A percentile compares a stretch with the other conserved stretches of the same genome.
These are phyloP conservation scores for Graphilbum ipis-grandicollis DNA, from an alignment of 2,329 filamentous ascomycete genomes.

Conservation along the genomic window DNA sequence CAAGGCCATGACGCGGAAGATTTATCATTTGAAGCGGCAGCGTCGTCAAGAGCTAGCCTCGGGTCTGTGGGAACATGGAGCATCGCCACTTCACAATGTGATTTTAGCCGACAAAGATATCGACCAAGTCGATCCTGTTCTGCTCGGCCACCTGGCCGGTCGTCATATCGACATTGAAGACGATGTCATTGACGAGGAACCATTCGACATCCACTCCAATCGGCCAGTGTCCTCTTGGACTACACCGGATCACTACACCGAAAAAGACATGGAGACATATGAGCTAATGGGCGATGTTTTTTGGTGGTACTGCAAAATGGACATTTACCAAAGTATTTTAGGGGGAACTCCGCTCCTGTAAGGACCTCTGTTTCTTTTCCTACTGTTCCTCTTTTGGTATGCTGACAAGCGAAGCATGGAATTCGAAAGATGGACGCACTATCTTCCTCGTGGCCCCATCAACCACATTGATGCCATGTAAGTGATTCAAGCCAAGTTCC, in stretches of 20 bases:
- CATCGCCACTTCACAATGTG: neutral
- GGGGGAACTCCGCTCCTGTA: conserved; percentile 76
- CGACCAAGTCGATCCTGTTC: conserved; percentile 22
- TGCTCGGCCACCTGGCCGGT: conserved; percentile 25
- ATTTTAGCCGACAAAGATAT: conserved; percentile 13
- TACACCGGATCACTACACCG: conserved; percentile 16
- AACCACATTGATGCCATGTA: conserved; percentile 58
- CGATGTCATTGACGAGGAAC: conserved; percentile 8
- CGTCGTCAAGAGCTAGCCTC: conserved; percentile 19
- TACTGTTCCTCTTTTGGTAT: conserved; percentile 1
- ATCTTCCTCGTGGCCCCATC: conserved; percentile 67
- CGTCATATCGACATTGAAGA: conserved; percentile 19
- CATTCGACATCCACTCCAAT: too few species aligned
- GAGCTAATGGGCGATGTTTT: conserved; percentile 73
- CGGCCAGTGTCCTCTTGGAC: conserved; percentile 2
- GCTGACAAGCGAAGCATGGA: conserved; percentile 41
- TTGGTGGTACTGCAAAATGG: conserved; percentile 95
- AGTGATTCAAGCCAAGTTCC: conserved; percentile 13
- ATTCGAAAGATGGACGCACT: conserved; percentile 68
- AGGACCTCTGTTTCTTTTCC: conserved; percentile 26
- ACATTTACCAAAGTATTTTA: conserved; percentile 76
- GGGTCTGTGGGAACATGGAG: neutral
- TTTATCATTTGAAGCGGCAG: conserved; percentile 44
- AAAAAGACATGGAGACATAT: conserved; percentile 59
- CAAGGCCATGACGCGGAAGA: conserved; percentile 50